A percentile compares a stretch with the other conserved stretches of the same genome.
Evolutionary conservation across 805 yeast genomes (phyloP).

Genomic region (Ascoidea rubescens): DNA sequence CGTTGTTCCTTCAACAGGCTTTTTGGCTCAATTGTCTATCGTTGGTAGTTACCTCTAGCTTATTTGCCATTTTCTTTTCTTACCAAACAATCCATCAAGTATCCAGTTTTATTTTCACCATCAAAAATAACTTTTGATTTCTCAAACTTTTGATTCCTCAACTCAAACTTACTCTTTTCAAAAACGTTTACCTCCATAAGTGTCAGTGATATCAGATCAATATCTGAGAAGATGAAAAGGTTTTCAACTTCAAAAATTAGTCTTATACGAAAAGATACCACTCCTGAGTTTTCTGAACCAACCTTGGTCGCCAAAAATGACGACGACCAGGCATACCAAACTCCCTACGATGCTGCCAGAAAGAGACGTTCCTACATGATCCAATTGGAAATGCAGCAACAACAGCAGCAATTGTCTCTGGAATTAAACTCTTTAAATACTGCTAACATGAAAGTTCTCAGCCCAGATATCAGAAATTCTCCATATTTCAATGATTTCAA

Average conservation of each 20-base stretch:
- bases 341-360: constrained; percentile 17
- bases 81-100: too few relatives aligned
- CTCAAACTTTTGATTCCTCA: too few relatives aligned
- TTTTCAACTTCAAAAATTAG: not conserved
- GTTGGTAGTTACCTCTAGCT: too few relatives aligned
- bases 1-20: too few relatives aligned
- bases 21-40: too few relatives aligned
- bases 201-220: too few relatives aligned
- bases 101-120: too few relatives aligned
- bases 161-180: too few relatives aligned
- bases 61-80: too few relatives aligned
- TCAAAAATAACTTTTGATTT: too few relatives aligned
- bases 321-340: constrained; percentile 13
- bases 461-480: not conserved
- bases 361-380: constrained; percentile 10
- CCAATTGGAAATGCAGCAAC: not conserved
- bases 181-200: too few relatives aligned
- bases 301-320: constrained; percentile 9
- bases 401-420: not conserved
- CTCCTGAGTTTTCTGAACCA: constrained; percentile 10
- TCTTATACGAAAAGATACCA: not conserved
- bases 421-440: constrained; percentile 12
- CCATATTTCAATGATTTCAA: not conserved
- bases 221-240: not conserved
- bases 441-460: too few relatives aligned